Evolutionary conservation across 495 filamentous ascomycete species (phyloP).

Genomic region (Daldinia decipiens): DNA sequence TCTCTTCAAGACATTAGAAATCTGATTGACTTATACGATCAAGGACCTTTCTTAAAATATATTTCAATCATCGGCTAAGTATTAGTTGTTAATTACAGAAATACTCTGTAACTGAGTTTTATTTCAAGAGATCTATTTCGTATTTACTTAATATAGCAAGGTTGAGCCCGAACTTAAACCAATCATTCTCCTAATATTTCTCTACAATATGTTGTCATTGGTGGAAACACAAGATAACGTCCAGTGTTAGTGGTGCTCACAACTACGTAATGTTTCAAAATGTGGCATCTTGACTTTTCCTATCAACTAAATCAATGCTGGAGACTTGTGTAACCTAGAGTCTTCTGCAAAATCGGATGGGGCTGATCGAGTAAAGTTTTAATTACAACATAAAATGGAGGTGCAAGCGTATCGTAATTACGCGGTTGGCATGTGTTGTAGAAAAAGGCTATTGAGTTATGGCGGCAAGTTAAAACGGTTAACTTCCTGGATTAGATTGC

Average conservation of each 20-base stretch:
- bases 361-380: neutral
- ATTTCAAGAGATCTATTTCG: neutral
- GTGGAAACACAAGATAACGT: neutral
- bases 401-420: no score
- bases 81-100: no score
- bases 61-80: no score
- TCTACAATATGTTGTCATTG: neutral
- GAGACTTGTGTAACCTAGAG: neutral
- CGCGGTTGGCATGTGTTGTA: neutral
- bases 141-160: neutral
- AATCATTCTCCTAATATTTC: neutral
- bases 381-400: no score
- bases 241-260: neutral
- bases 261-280: neutral
- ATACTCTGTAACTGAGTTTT: no score
- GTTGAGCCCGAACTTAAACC: neutral
- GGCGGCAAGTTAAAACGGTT: constrained; percentile 20
- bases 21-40: neutral
- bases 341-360: neutral
- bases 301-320: no score
- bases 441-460: constrained; percentile 5
- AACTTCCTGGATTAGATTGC: neutral
- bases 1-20: neutral
- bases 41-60: neutral
- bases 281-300: no score